Evolutionary conservation across 2,329 filamentous ascomycete species (phyloP).

Genomic region (Calonectria ilicicola): DNA sequence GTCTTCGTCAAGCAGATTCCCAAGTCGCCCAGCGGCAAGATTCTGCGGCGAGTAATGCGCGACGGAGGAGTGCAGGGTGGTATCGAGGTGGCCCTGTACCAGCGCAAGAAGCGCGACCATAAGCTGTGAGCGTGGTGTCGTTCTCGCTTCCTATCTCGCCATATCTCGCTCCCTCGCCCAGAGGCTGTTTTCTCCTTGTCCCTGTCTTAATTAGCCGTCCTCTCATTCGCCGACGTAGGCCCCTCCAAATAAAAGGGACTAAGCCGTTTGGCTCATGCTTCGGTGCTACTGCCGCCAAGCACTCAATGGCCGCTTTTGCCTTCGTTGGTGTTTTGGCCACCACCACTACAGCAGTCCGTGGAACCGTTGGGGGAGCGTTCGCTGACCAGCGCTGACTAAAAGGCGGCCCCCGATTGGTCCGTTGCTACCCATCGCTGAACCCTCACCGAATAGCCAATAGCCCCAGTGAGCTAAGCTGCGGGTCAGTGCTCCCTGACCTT

Average conservation of each 20-base stretch:
- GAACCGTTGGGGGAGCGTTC: constrained; percentile 1
- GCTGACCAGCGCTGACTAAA: constrained; percentile 50
- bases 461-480: not conserved
- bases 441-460: not conserved
- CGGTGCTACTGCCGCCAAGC: not conserved
- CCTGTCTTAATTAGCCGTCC: constrained; percentile 1
- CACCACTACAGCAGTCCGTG: not conserved
- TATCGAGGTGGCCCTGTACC: constrained; percentile 43
- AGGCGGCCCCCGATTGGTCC: constrained; percentile 44
- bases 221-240: constrained; percentile 1
- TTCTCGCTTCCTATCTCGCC: not conserved
- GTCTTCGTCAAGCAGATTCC: constrained; percentile 75
- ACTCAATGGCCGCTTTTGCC: not conserved
- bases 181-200: not conserved
- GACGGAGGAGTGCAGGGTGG: constrained; percentile 52
- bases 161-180: not conserved
- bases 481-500: not conserved
- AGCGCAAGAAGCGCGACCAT: constrained; percentile 39
- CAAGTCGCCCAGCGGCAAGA: constrained; percentile 73
- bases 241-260: not conserved
- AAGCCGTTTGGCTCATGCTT: not conserved
- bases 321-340: constrained; percentile 10
- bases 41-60: constrained; percentile 57
- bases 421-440: not conserved
- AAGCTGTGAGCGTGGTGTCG: not conserved